A percentile compares a stretch with the other conserved stretches of the same genome.
These are phyloP conservation scores for Ascocoryne sarcoides DNA, from an alignment of 2,329 filamentous ascomycete species.

Conservation along the genomic window DNA sequence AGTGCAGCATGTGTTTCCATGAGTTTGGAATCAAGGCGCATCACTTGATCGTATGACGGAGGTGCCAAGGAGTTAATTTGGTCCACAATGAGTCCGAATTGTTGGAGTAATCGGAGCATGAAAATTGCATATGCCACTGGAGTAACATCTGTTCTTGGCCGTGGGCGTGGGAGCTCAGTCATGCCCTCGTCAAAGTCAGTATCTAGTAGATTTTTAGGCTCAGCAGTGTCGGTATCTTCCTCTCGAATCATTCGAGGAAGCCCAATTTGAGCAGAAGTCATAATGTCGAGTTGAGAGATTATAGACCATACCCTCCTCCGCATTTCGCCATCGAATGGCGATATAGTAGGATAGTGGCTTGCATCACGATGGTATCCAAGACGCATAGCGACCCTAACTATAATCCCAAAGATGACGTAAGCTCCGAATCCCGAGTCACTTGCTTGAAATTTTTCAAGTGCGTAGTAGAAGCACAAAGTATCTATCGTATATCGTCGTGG, in stretches of 20 bases:
- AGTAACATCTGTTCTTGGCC: slow-evolving; percentile 49
- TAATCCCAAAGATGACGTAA: slow-evolving; percentile 42
- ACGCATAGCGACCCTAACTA: slow-evolving; percentile 45
- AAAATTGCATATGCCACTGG: slow-evolving; percentile 43
- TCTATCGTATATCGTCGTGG: slow-evolving; percentile 40
- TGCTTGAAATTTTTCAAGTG: slow-evolving; percentile 41
- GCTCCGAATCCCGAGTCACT: slow-evolving; percentile 42
- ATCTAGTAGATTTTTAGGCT: slow-evolving; percentile 55
- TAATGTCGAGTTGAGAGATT: slow-evolving; percentile 47
- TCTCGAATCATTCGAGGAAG: slow-evolving; percentile 56
- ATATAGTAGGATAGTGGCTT: slow-evolving; percentile 36
- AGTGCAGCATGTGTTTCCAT: slow-evolving; percentile 37
- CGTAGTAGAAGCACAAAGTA: slow-evolving; percentile 42
- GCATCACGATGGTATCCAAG: slow-evolving; percentile 53
- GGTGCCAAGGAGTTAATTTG: slow-evolving; percentile 40
- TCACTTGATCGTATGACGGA: slow-evolving; percentile 34
- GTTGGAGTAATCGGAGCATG: slow-evolving; percentile 32
- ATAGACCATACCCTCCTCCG: slow-evolving; percentile 48
- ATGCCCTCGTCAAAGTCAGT: slow-evolving; percentile 52
- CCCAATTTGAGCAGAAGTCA: slow-evolving; percentile 58
- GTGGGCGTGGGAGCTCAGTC: slow-evolving; percentile 43
- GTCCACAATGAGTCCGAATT: slow-evolving; percentile 36
- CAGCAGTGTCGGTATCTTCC: slow-evolving; percentile 50
- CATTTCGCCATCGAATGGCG: slow-evolving; percentile 50
- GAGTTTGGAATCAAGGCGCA: slow-evolving; percentile 36